These are phyloP conservation scores for Jaltomata sinuosa DNA, from an alignment of 257 asterid genomes.

Conservation along the genomic window DNA sequence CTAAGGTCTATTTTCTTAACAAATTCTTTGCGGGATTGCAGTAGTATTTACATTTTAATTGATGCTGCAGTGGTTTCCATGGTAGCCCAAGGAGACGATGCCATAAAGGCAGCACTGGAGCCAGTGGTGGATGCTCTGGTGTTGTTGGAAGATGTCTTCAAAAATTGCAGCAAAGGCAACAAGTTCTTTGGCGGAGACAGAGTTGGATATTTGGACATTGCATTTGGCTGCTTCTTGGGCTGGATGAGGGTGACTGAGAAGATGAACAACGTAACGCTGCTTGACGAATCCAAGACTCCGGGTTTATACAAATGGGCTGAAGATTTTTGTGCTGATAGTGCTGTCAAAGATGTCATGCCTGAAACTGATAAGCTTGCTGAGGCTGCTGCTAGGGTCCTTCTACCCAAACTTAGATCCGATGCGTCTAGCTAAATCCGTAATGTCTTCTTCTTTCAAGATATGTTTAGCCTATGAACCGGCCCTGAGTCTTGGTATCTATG, in stretches of 20 bases:
- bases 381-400: constrained; percentile 14
- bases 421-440: neutral
- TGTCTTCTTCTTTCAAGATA: neutral
- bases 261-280: constrained; percentile 12
- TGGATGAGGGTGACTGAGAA: constrained; percentile 34
- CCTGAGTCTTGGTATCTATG: neutral
- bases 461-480: neutral
- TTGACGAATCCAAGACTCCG: constrained; percentile 40
- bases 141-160: constrained; percentile 46
- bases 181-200: constrained; percentile 42
- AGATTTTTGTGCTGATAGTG: constrained; percentile 17
- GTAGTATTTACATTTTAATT: neutral
- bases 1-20: neutral
- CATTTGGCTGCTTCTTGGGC: constrained; percentile 41
- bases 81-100: constrained; percentile 32
- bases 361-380: constrained; percentile 36
- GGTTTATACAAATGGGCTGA: constrained; percentile 41
- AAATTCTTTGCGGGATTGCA: neutral
- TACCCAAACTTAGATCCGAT: neutral
- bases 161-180: constrained; percentile 38
- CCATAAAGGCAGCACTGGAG: constrained; percentile 8
- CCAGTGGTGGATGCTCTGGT: constrained; percentile 21
- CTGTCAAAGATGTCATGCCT: constrained; percentile 47
- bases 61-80: constrained; percentile 47
- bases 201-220: constrained; percentile 49